Evolutionary conservation across 257 asterid genomes (phyloP), one percentile per base, ranked within the genome.

Genomic region (Marsdenia floribunda): DNA sequence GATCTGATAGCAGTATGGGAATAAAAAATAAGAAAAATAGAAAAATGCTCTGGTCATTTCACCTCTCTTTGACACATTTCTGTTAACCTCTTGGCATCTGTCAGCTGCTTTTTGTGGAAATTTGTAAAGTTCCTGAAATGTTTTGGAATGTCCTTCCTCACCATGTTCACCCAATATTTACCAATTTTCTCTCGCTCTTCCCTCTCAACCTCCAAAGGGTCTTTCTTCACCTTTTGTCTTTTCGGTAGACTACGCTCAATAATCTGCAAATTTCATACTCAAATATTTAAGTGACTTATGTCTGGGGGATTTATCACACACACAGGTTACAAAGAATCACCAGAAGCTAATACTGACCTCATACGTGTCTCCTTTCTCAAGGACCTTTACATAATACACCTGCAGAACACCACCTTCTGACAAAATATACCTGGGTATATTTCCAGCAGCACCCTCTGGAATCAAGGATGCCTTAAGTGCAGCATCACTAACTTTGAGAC

Each of bases 21-120:
- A 71, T 29, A 7, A 29, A 52, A 49, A 53, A 9, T 49, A 38
- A 54, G 46, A 64, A 50, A 50, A 11, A 14, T 47, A 2, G 16
- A 15, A 3, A 24, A 71, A 66, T 44, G 63, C 16, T 49, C 77
- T 6, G n/a, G 52, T 33, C 65, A 42, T 74, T 84, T 63, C 85
- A 90, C 98, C 93, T 95, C 99, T 90, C 97, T 90, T 87, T 92
- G 99, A 86, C 99, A 95, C 75, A 84, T 79, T 76, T 95, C 99
- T 35, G 96, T 80, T 14, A 89, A 83, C 86, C 97, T 88, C 90
- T 92, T 95, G 54, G 96, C 99, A 78, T 95, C 99, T 40, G 81
- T 77, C 73, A 91, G 72, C 80, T 93, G 97, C 88, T 87, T 92
- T 84, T 87, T 91, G 81, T 92, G 90, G 75, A 84, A 85, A 73